These are phyloP conservation scores for Sesbania bispinosa DNA, from an alignment of 306 rosid species.

Conservation along the genomic window DNA sequence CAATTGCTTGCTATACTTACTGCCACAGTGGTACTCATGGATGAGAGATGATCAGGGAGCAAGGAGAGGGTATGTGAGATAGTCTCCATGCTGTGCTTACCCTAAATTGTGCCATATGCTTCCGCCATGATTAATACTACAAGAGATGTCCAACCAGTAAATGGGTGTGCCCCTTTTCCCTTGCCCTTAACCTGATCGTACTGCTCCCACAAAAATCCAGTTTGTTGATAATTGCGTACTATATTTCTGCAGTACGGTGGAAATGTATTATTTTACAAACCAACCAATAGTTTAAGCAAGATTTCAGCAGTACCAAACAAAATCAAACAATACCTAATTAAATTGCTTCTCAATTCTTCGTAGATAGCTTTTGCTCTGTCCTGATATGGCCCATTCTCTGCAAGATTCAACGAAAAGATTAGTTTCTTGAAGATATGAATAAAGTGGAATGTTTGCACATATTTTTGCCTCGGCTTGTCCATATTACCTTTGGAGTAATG, in stretches of 20 bases:
- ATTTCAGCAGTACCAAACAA: neutral
- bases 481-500: conserved; percentile 79
- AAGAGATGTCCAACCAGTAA: conserved; percentile 95
- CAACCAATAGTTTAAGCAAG: neutral
- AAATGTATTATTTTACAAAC: neutral
- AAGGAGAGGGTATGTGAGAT: too few relatives aligned
- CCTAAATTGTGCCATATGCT: conserved; percentile 51
- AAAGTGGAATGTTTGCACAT: conserved; percentile 16
- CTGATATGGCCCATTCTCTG: conserved; percentile 77
- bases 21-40: neutral
- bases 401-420: conserved; percentile 20
- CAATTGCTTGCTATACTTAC: neutral
- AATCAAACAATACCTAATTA: conserved; percentile 67
- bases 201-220: conserved; percentile 90
- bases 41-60: neutral
- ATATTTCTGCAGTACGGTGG: conserved; percentile 34
- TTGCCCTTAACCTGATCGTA: conserved; percentile 76
- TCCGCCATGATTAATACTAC: conserved; percentile 83
- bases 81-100: neutral
- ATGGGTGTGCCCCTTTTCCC: conserved; percentile 83
- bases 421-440: conserved; percentile 8
- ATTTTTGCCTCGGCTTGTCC: neutral
- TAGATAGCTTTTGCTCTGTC: conserved; percentile 66
- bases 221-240: conserved; percentile 60
- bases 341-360: conserved; percentile 68